phyloP scores from a whole-genome alignment of 2,329 filamentous ascomycete genomes.

The Arthrinium phaeospermum region DNA sequence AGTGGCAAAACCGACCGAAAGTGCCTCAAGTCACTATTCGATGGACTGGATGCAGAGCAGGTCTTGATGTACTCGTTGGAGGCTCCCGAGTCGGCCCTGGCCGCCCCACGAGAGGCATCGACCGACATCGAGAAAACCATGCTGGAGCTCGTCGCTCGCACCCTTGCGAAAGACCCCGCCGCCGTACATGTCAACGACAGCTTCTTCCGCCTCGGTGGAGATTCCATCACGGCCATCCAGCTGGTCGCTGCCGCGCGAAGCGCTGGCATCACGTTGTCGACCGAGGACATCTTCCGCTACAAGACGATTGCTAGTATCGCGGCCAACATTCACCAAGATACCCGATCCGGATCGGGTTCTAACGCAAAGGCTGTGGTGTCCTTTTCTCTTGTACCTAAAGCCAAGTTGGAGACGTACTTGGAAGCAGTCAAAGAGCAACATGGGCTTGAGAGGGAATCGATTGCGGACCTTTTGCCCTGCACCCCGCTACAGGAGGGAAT shows the following conservation, averaged over 20 bases:
- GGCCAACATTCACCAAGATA: neutral
- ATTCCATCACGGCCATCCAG: constrained; percentile 24
- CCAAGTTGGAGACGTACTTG: neutral
- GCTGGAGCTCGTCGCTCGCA: constrained; percentile 17
- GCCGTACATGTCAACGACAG: constrained; percentile 13
- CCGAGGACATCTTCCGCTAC: constrained; percentile 26
- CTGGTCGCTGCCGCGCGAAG: constrained; percentile 26
- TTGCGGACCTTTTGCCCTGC: constrained; percentile 37
- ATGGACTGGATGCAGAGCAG: neutral
- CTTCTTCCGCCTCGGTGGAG: constrained; percentile 30
- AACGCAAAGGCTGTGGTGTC: neutral
- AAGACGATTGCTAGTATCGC: constrained; percentile 6
- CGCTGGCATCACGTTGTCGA: constrained; percentile 48
- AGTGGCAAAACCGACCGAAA: constrained; percentile 25
- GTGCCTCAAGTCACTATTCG: constrained; percentile 7
- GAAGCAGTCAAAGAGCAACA: neutral
- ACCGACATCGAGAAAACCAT: constrained; percentile 22
- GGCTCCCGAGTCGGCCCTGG: neutral
- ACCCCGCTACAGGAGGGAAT: constrained; percentile 38
- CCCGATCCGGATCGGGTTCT: too few relatives aligned
- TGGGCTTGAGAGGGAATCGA: neutral
- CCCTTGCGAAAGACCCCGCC: constrained; percentile 13
- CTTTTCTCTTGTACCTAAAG: neutral
- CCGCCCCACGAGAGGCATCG: constrained; percentile 1
- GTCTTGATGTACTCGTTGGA: constrained; percentile 11